Conservation (phyloP, 371 early-diverging fungal species). For the Mucor circinelloides region DNA sequence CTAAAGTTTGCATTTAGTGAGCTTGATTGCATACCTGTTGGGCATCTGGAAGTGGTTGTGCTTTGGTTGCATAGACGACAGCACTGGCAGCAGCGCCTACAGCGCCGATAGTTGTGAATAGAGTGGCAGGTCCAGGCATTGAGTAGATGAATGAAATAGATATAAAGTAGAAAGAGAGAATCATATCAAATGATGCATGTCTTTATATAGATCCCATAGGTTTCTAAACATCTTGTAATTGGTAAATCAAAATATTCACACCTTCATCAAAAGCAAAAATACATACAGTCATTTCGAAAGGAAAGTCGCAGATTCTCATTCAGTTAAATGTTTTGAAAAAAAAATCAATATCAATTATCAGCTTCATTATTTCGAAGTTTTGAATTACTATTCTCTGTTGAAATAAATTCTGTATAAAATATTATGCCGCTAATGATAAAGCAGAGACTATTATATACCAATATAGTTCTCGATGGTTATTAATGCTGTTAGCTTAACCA, state of each 20-base stretch:
- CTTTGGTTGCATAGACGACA: not conserved
- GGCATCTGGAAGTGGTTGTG: not conserved
- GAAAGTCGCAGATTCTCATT: too few relatives aligned
- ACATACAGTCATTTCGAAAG: not conserved
- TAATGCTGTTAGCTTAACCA: too few relatives aligned
- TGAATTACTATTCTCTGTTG: slow-evolving; percentile 14
- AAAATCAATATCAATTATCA: slow-evolving; percentile 18
- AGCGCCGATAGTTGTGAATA: not conserved
- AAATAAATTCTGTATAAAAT: too few relatives aligned
- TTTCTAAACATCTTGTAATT: not conserved
- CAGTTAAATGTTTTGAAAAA: too few relatives aligned
- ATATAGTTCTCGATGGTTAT: too few relatives aligned
- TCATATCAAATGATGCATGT: not conserved
- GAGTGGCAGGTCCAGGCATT: slow-evolving; percentile 1
- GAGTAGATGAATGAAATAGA: not conserved
- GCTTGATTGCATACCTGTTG: not conserved
- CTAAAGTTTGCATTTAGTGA: not conserved
- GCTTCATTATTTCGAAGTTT: slow-evolving; percentile 21
- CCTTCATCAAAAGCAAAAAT: not conserved
- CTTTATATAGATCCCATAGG: not conserved
- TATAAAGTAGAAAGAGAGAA: not conserved
- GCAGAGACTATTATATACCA: too few relatives aligned
- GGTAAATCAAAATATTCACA: not conserved
- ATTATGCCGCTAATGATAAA: too few relatives aligned
- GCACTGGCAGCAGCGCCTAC: slow-evolving; percentile 1